These are phyloP conservation scores for Massariosphaeria phaeospora DNA, from an alignment of 495 filamentous ascomycete species.

Conservation along the genomic window DNA sequence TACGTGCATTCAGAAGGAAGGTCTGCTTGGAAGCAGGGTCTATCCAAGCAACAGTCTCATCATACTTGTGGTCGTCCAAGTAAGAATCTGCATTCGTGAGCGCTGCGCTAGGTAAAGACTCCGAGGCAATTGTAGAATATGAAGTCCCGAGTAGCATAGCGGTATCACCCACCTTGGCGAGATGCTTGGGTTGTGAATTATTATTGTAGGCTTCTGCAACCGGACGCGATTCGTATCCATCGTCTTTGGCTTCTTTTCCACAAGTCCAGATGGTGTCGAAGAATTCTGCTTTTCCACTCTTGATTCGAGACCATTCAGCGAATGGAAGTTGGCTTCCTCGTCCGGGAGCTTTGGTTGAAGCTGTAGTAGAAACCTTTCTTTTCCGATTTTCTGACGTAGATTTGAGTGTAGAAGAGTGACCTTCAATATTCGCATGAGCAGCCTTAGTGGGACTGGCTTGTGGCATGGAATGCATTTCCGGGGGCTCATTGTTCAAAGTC, in stretches of 20 bases:
- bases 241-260: conserved; percentile 9
- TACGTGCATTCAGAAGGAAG: conserved; percentile 56
- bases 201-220: background rate
- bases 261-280: conserved; percentile 26
- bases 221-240: background rate
- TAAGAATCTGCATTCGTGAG: background rate
- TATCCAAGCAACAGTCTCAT: conserved; percentile 55
- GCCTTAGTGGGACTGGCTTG: background rate
- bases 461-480: background rate
- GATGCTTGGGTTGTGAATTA: background rate
- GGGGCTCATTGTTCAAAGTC: background rate
- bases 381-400: conserved; percentile 6
- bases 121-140: background rate
- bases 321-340: conserved; percentile 42
- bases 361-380: conserved; percentile 11
- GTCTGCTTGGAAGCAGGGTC: conserved; percentile 60
- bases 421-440: background rate
- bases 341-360: too few species aligned
- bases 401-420: background rate
- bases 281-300: conserved; percentile 48
- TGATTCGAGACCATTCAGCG: conserved; percentile 62
- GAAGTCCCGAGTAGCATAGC: too few species aligned
- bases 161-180: background rate
- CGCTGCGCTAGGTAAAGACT: background rate
- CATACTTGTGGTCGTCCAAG: background rate